Evolutionary conservation across 2,329 filamentous ascomycete species (phyloP).

Genomic region (Alternaria brassicicola): DNA sequence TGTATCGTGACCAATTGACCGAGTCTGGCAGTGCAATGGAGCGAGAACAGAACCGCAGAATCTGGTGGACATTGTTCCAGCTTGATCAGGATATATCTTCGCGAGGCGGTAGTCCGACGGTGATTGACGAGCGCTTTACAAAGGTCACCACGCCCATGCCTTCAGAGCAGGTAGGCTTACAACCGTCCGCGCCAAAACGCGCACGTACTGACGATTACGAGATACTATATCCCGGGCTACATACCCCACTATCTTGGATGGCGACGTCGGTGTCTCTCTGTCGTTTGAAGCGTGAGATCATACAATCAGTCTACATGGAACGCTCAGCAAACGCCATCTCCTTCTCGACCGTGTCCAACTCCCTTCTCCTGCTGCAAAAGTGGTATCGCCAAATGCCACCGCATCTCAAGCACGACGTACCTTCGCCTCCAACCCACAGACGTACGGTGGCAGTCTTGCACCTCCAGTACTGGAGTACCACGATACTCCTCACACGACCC

Average conservation of each 20-base stretch:
- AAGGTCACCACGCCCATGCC: conserved; percentile 40
- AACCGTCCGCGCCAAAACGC: not conserved
- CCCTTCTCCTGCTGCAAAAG: conserved; percentile 40
- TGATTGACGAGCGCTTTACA: conserved; percentile 43
- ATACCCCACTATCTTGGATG: conserved; percentile 44
- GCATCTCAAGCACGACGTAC: conserved; percentile 41
- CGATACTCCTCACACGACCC: conserved; percentile 42
- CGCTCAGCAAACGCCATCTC: conserved; percentile 39
- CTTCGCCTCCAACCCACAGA: conserved; percentile 41
- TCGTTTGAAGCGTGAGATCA: conserved; percentile 43
- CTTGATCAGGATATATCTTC: conserved; percentile 47
- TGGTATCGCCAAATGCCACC: conserved; percentile 43
- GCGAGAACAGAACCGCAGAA: conserved; percentile 43
- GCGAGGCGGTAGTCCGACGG: conserved; percentile 43
- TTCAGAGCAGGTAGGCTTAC: conserved; percentile 39
- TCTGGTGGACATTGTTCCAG: conserved; percentile 48
- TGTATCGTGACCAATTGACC: conserved; percentile 45
- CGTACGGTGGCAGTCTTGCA: conserved; percentile 45
- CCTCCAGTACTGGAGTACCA: conserved; percentile 45
- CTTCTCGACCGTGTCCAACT: conserved; percentile 43
- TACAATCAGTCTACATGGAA: conserved; percentile 45
- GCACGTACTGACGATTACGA: conserved; percentile 14
- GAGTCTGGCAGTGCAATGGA: conserved; percentile 35
- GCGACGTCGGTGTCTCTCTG: conserved; percentile 39
- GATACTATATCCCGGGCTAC: conserved; percentile 43